phyloP scores from a whole-genome alignment of 352 stramenopile species.

The Pilasporangium apinafurcum region DNA sequence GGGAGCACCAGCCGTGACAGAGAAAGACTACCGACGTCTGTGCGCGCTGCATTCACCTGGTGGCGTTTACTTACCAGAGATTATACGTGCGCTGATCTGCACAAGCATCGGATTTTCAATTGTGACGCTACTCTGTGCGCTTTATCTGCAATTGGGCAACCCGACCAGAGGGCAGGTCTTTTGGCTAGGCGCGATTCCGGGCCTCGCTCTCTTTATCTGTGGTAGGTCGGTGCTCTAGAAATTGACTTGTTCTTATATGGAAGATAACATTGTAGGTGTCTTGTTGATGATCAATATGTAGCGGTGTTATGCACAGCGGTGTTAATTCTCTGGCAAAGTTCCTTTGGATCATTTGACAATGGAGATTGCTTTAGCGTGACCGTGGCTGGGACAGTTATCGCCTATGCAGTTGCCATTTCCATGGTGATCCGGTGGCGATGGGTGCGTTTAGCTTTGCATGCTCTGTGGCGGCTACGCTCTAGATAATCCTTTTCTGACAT shows the following conservation, averaged over 20 bases:
- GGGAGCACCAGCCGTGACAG: too few relatives aligned
- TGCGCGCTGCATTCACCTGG: constrained; percentile 22
- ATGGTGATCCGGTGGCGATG: constrained; percentile 77
- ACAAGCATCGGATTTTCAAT: constrained; percentile 35
- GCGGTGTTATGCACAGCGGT: constrained; percentile 33
- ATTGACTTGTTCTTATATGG: neutral
- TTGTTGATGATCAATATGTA: constrained; percentile 2
- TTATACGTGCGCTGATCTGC: constrained; percentile 38
- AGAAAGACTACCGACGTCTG: constrained; percentile 15
- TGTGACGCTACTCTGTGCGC: constrained; percentile 30
- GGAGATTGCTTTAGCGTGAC: constrained; percentile 69
- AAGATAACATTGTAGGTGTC: neutral
- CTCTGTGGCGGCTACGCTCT: too few relatives aligned
- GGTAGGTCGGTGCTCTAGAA: constrained; percentile 10
- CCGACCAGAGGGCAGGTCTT: constrained; percentile 57
- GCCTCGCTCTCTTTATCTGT: constrained; percentile 37
- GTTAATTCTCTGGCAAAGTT: constrained; percentile 52
- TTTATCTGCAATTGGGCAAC: constrained; percentile 64
- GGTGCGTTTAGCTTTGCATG: constrained; percentile 22
- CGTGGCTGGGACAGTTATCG: constrained; percentile 58
- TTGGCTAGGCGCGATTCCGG: constrained; percentile 46
- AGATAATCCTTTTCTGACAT: neutral
- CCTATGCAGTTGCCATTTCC: constrained; percentile 55
- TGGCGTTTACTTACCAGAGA: constrained; percentile 16
- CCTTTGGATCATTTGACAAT: constrained; percentile 52